Percentiles rank a stretch among this genome's conserved stretches.
These are phyloP conservation scores for Aspergillus haitiensis DNA, from an alignment of 495 filamentous ascomycete genomes.

Conservation along the genomic window DNA sequence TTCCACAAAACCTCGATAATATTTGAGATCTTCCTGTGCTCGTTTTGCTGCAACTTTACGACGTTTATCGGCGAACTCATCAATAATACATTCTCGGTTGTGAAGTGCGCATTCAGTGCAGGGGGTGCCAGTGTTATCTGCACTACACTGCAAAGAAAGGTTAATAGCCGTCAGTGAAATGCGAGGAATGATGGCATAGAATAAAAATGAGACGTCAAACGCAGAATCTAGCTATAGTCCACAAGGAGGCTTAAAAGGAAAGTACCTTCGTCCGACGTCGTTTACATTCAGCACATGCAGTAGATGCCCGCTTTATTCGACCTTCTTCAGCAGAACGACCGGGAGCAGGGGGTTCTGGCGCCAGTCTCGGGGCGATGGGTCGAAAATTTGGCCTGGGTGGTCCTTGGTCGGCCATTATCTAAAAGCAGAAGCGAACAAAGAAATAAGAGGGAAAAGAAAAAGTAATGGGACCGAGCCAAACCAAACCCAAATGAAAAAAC, in stretches of 20 bases:
- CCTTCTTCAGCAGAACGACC: constrained; percentile 32
- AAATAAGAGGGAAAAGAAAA: neutral
- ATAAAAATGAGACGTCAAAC: neutral
- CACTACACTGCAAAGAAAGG: constrained; percentile 26
- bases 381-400: constrained; percentile 28
- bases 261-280: constrained; percentile 44
- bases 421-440: neutral
- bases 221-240: neutral
- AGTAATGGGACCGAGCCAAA: neutral
- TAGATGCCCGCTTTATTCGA: constrained; percentile 42
- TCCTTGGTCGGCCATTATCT: constrained; percentile 36
- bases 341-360: constrained; percentile 19
- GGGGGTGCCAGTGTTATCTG: constrained; percentile 27
- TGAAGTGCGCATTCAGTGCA: constrained; percentile 43
- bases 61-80: constrained; percentile 42
- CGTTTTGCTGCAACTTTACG: constrained; percentile 40
- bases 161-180: neutral
- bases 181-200: neutral
- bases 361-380: constrained; percentile 38
- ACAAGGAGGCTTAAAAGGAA: neutral
- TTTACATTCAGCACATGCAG: constrained; percentile 46
- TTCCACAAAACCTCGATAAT: constrained; percentile 32
- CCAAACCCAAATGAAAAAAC: neutral
- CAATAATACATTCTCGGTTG: constrained; percentile 39
- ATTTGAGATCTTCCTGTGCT: constrained; percentile 35